Evolutionary conservation across 2,329 filamentous ascomycete genomes (phyloP), one percentile per base, ranked within the genome.

Genomic region (Hypocreales sp.): DNA sequence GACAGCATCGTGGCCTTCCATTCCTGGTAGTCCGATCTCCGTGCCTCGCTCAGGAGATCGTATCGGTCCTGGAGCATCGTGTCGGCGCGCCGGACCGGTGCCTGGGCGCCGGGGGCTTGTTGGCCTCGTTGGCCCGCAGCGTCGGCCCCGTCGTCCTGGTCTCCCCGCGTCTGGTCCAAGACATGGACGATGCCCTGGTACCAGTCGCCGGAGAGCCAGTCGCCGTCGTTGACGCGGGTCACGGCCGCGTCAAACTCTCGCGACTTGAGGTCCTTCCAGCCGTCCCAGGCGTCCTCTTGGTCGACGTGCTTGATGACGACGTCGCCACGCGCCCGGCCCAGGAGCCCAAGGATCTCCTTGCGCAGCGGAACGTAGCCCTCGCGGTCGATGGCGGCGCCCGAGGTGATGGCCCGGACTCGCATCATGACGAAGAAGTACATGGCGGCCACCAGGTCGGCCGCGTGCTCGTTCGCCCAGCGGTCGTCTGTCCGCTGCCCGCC

Each of bases 61-160:
- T 79, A 74, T 25, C 67, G 64, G 36, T 76, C 72, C 47, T 84
- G 78, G 39, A 86, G 70, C 79, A 84, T 84, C 3, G 73, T 79
- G 35, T 72, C 68, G 7, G 61, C 55, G 31, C 61, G 48, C 49
- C 71, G 51, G 16, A 61, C 45, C 31, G 61, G 55, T 20, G 53
- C 43, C 32, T 48, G 56, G 34, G 42, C 36, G 14, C 34, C 35
- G n/a, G n/a, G n/a, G 3, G 29, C 30, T 22, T 41, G 50, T 8
- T 39, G 39, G 15, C 38, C 31, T 24, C 34, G 37, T 17, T 50
- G 51, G n/a, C 55, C 55, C 2, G 43, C 46, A 31, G 38, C 37
- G 19, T 50, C 51, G 3, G 47, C 51, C 24, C 8, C 10, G 3
- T 5, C 5, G 15, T 8, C 50, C 51, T 9, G 8, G 8, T 17